Evolutionary conservation across 73 alveolate species (phyloP), one percentile per base, ranked within the genome.

Genomic region (Uronychia setigera): DNA sequence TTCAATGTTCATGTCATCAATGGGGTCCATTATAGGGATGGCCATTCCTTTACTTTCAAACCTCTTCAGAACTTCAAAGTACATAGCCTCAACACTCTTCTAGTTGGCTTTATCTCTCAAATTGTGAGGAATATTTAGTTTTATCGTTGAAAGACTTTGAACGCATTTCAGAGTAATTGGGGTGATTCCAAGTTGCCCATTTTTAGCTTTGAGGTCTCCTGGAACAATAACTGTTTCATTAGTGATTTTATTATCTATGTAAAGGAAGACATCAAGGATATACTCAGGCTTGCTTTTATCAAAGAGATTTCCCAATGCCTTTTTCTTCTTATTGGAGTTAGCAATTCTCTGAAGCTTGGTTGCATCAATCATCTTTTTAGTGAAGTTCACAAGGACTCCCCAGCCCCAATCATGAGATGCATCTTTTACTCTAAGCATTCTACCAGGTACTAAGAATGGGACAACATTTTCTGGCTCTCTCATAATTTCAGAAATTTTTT

Each of bases 1-100:
- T 78, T 93, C 94, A 75, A 98, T 97, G 86, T 97, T 96, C 98
- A 98, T 96, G 89, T 98, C 99, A 31, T 94, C 95, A 33, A 83
- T 78, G 60, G 97, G 94, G 85, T 92, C 94, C 78, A 92, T 74
- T 57, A 81, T 83, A 11, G 91, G 91, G 31, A 83, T 1, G 79
- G 81, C 29, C 26, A 33, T 29, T 19, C 92, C 94, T 1, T 46
- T 31, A 58, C 80, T 32, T 0, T 82, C 92, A 60, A 84, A 81
- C 78, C 92, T 77, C 88, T 88, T 83, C 94, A 88, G 35, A 14
- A 92, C 58, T 59, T 92, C 92, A n/a, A 86, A 74, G 91, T 74
- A 85, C 87, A 84, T 85, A 0, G 81, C 80, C 80, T 92, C 94
- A 77, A 94, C 76, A 60, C 83, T 84, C 81, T 81, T 87, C 59